Base-by-base conservation (phyloP, 2,329 filamentous ascomycete species). In the Leptographium procerum region DNA sequence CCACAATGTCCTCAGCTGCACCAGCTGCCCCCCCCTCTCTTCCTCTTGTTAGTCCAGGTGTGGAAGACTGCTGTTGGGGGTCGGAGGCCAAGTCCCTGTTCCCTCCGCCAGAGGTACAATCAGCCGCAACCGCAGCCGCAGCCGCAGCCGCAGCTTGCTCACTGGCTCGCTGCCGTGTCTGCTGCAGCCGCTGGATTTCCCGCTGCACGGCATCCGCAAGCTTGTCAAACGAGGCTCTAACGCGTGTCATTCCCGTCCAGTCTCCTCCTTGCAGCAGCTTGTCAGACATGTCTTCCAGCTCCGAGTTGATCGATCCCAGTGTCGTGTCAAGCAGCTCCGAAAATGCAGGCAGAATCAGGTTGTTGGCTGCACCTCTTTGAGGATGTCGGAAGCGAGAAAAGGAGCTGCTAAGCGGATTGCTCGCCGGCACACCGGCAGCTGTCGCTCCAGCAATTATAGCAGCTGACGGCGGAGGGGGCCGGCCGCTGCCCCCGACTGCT, bases 261-360 rank as follows among this genome's bases (percentile, higher is more conserved):
- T 64, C 61, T n/a, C 61, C 60, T 3, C 59, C 59, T 34, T 61
- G 62, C 34, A 64, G 50, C 45, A 63, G 29, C 50, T 60, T 60
- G 56, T 64, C 62, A 0, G 59, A 60, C 60, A 64, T 55, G n/a
- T 59, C 61, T 10, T 64, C 61, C 1, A 64, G 60, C 56, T 63
- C 62, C 8, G 43, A 36, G 45, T 61, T 59, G 16, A 60, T 57
- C 11, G 52, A 36, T 4, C 24, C 52, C 6, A 64, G 56, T 1
- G 57, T 60, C 31, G 53, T 59, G 57, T 64, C 62, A n/a, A 64
- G 54, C 16, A 16, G 33, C 0, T 61, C 58, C 1, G 55, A 43
- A 43, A 64, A 64, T 0, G 55, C 43, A 0, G 56, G 52, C 2
- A 59, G 24, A 6, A 64, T 33, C 10, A 60, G 34, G 1, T 45